These are phyloP conservation scores for Cordyceps javanica DNA, from an alignment of 2,329 filamentous ascomycete genomes.

Conservation along the genomic window DNA sequence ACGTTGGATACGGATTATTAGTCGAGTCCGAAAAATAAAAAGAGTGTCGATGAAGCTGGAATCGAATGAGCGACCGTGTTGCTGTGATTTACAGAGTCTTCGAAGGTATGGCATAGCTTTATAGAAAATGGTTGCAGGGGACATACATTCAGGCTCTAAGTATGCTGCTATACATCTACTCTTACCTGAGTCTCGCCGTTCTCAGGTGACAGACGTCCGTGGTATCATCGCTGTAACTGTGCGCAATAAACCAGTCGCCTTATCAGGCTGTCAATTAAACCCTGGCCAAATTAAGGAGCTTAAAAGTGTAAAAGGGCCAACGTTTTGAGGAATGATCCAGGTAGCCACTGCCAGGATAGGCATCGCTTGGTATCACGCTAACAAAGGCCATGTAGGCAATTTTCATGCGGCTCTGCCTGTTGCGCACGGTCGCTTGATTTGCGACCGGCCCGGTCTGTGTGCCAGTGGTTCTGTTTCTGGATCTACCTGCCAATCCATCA, in stretches of 20 bases:
- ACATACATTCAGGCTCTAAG: no score
- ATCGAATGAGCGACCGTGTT: neutral
- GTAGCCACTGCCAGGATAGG: no score
- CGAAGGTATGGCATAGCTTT: neutral
- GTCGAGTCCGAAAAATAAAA: no score
- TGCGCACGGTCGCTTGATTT: neutral
- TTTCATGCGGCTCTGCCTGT: neutral
- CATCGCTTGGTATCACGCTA: neutral
- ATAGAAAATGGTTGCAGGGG: no score
- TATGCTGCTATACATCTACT: no score
- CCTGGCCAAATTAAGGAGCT: no score
- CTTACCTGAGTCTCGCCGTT: neutral
- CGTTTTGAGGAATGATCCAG: no score
- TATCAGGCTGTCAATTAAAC: no score
- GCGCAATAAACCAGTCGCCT: no score
- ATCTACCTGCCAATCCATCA: neutral
- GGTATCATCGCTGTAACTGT: neutral
- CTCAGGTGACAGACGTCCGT: neutral
- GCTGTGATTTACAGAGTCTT: neutral
- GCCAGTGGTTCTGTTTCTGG: neutral
- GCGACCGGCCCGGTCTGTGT: neutral
- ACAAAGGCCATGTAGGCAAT: constrained; percentile 1
- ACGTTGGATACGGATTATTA: no score
- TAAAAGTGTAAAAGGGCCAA: neutral
- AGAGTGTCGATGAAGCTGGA: neutral